Evolutionary conservation across 2,329 filamentous ascomycete genomes (phyloP), one percentile per base, ranked within the genome.

Genomic region (Epichloe brachyelytri): DNA sequence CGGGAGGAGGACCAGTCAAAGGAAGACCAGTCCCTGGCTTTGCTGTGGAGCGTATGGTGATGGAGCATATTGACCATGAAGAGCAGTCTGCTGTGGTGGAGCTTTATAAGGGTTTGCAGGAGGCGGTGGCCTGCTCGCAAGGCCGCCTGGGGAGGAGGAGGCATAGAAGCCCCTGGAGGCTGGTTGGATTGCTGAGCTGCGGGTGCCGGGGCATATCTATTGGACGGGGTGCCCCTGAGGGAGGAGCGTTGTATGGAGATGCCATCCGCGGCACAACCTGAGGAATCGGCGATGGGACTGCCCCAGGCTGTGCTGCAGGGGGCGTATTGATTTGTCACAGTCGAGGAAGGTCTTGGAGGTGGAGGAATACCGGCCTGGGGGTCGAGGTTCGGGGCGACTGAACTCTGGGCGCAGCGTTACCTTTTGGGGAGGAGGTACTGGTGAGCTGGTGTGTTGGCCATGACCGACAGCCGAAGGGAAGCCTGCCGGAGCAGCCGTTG

Each of bases 201-300:
- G 43, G 84, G 80, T 48, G 78, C 73, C 12, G 86, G 85, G 14
- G 86, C 83, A 65, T 94, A 94, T 60, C 88, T 76, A 70, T 81
- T 88, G 10, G 81, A 77, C 5, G 84, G 79, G 86, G 82, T 5
- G 80, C 73, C 17, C 74, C 77, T 33, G 82, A 72, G 6, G 87
- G 86, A 50, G 90, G 86, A 38, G 85, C 80, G 60, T 90, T 88
- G 67, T 95, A 96, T 5, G 90, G 90, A 26, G 90, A 95, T 4
- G 85, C 77, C 30, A 85, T 88, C 56, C 88, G 82, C 20, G 82
- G 78, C 48, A 88, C 77, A 19, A 80, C 77, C 41, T 82, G 75
- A 43, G 78, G 78, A 49, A 67, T 59, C 53, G 75, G 69, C 6
- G 75, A 70, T 49, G 79, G 72, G 41, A 83, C 83, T 10, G 82